Conservation (phyloP, 2,329 filamentous ascomycete species). For the Colletotrichum karsti region DNA sequence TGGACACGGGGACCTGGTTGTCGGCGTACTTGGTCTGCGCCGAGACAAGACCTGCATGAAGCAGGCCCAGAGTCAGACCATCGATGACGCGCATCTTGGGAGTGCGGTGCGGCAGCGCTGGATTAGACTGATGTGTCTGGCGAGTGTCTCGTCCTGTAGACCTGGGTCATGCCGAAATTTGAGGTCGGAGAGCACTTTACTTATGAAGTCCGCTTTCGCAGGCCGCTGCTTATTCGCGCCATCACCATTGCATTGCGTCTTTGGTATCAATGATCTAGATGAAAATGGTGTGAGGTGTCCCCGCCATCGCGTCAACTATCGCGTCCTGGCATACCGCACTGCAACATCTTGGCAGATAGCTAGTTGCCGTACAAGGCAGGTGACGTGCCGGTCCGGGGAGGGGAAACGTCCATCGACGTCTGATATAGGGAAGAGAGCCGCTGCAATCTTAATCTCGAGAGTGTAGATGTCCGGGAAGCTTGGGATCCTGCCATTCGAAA, state of each 20-base stretch:
- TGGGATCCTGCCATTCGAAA: too few species aligned
- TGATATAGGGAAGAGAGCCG: background rate
- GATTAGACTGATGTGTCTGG: background rate
- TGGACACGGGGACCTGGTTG: background rate
- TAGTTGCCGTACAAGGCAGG: background rate
- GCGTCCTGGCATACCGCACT: background rate
- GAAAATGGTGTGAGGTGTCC: background rate
- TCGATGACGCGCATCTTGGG: background rate
- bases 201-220: background rate
- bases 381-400: background rate
- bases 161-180: background rate
- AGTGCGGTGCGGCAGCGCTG: too few species aligned
- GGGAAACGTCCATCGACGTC: too few species aligned
- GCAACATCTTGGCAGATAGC: slow-evolving; percentile 2
- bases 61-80: background rate
- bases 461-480: too few species aligned
- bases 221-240: too few species aligned
- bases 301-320: slow-evolving; percentile 8
- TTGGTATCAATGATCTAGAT: too few species aligned
- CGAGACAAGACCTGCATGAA: background rate
- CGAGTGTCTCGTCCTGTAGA: background rate
- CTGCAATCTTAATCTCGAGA: too few species aligned
- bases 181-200: background rate
- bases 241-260: too few species aligned
- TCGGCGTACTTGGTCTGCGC: slow-evolving; percentile 15